phyloP scores from a whole-genome alignment of 352 stramenopile species.

The Globisporangium nagaii region DNA sequence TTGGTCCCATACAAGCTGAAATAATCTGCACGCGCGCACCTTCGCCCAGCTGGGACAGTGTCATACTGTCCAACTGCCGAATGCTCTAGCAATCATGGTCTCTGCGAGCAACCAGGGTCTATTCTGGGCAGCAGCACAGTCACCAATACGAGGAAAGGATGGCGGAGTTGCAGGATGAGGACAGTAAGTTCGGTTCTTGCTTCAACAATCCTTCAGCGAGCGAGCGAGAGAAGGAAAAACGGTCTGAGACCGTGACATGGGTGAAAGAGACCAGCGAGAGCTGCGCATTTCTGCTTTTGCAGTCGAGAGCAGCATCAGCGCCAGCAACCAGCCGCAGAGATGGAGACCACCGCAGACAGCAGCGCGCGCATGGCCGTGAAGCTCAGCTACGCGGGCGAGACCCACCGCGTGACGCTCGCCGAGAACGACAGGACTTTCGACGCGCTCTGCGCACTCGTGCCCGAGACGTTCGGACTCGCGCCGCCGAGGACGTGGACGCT shows the following conservation, averaged over 20 bases:
- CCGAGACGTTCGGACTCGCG: constrained; percentile 26
- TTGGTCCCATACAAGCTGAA: too few species aligned
- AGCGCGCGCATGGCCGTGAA: constrained; percentile 34
- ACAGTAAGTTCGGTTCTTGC: background rate
- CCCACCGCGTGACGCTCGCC: constrained; percentile 33
- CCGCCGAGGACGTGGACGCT: constrained; percentile 34
- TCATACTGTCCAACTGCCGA: background rate
- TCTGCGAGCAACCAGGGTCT: background rate
- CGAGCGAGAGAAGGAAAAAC: background rate
- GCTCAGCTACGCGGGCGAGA: constrained; percentile 47
- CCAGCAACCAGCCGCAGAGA: background rate
- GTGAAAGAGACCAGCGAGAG: background rate
- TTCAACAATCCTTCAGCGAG: background rate
- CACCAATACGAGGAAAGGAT: too few species aligned
- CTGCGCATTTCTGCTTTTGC: constrained; percentile 1
- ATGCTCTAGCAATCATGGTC: background rate
- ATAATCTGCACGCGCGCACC: background rate
- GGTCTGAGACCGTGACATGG: background rate
- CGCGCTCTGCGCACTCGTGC: constrained; percentile 30
- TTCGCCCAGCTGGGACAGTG: background rate
- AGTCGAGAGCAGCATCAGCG: background rate
- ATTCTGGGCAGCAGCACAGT: too few species aligned
- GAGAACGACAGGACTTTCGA: constrained; percentile 35
- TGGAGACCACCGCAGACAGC: background rate
- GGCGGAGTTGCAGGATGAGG: background rate